Conservation (phyloP, 2,329 filamentous ascomycete genomes). For the Fusarium sp. region DNA sequence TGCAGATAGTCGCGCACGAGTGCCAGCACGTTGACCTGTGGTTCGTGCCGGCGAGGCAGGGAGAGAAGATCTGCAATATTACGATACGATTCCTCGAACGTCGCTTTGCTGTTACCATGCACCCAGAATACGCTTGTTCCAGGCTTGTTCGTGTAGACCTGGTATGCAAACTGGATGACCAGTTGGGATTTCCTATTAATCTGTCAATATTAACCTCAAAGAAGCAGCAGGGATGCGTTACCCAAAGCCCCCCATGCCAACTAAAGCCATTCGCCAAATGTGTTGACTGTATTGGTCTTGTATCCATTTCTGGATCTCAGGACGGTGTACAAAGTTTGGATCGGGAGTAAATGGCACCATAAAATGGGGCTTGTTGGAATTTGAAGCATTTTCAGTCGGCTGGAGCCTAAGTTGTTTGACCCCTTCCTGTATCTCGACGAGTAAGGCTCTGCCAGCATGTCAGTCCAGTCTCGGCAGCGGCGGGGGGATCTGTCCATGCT, state of each 20-base stretch:
- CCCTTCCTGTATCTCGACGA: not conserved
- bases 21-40: conserved; percentile 47
- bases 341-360: conserved; percentile 47
- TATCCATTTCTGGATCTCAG: conserved; percentile 42
- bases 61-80: conserved; percentile 49
- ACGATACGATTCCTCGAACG: conserved; percentile 50
- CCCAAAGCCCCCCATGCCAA: conserved; percentile 45
- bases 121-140: conserved; percentile 53
- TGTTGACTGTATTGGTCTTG: conserved; percentile 30
- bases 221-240: not conserved
- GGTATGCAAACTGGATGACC: conserved; percentile 52
- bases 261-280: conserved; percentile 38
- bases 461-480: not conserved
- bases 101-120: conserved; percentile 47
- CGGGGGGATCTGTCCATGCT: accelerated
- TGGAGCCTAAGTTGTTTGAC: not conserved
- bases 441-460: not conserved
- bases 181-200: conserved; percentile 40
- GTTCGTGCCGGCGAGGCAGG: conserved; percentile 46
- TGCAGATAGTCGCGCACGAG: conserved; percentile 47
- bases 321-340: conserved; percentile 45
- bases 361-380: not conserved
- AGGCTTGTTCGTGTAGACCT: conserved; percentile 37
- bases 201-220: not conserved
- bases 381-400: not conserved